Evolutionary conservation across 169 alveolate species (phyloP).

Genomic region (Cryptosporidium canis): DNA sequence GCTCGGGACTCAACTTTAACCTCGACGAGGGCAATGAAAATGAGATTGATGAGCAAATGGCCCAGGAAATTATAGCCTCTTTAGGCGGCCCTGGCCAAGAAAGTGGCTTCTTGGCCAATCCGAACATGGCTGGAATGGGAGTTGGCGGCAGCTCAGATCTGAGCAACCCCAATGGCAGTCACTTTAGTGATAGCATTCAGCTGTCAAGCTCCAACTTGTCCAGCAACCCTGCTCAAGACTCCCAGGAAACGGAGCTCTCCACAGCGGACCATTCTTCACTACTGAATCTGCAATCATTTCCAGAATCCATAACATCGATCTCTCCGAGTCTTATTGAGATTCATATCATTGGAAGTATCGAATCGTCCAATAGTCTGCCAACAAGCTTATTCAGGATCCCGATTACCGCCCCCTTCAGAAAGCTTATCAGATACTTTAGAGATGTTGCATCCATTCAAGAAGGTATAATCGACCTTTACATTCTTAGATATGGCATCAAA

Average conservation of each 20-base stretch:
- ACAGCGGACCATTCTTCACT: background rate
- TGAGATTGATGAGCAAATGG: background rate
- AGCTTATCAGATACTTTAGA: constrained; percentile 71
- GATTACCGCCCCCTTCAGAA: constrained; percentile 63
- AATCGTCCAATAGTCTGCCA: constrained; percentile 23
- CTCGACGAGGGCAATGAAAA: background rate
- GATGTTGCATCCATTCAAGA: constrained; percentile 71
- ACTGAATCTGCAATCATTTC: background rate
- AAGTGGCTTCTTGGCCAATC: background rate
- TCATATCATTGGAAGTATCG: constrained; percentile 54
- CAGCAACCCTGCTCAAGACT: background rate
- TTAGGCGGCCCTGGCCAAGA: background rate
- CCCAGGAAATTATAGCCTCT: background rate
- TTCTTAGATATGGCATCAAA: constrained; percentile 53
- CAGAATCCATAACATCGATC: background rate
- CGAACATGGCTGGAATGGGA: background rate
- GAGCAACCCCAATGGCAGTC: no score
- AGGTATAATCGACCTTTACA: constrained; percentile 67
- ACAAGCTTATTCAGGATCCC: constrained; percentile 61
- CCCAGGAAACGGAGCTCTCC: constrained; percentile 2
- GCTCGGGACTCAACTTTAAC: background rate
- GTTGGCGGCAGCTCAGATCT: background rate
- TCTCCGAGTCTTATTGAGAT: constrained; percentile 54
- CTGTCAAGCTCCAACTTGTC: background rate
- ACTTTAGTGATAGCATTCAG: background rate